Percentiles rank a stretch among this genome's conserved stretches.
Conservation (phyloP, 2,329 filamentous ascomycete species). For the Colletotrichum sp. region DNA sequence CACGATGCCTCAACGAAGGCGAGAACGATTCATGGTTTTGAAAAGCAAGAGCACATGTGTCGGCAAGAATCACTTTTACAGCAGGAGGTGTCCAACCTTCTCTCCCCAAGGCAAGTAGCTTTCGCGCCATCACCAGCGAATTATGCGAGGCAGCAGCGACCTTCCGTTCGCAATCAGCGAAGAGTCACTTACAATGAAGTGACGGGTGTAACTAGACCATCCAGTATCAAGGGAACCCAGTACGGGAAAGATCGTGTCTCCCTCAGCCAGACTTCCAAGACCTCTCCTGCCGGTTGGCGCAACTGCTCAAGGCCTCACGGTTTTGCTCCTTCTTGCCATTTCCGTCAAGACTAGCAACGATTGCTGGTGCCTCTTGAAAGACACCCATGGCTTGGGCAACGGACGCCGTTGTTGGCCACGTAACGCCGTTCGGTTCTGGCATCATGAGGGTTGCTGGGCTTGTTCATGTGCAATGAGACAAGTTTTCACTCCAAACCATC, state of each 20-base stretch:
- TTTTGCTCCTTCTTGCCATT: neutral
- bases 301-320: neutral
- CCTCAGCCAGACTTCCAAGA: neutral
- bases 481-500: neutral
- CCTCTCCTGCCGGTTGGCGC: neutral
- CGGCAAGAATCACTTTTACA: neutral
- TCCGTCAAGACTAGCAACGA: neutral
- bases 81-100: neutral
- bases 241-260: neutral
- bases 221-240: neutral
- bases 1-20: neutral
- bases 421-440: neutral
- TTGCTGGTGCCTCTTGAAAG: neutral
- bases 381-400: neutral
- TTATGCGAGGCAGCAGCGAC: neutral
- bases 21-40: neutral
- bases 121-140: neutral
- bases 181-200: neutral
- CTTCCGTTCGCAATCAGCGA: neutral
- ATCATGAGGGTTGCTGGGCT: neutral
- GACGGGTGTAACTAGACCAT: neutral
- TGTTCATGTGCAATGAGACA: neutral
- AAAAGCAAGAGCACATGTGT: neutral
- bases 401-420: neutral
- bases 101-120: neutral